These are phyloP conservation scores for Micractinium conductrix DNA, from an alignment of 139 green algal genomes.

Conservation along the genomic window DNA sequence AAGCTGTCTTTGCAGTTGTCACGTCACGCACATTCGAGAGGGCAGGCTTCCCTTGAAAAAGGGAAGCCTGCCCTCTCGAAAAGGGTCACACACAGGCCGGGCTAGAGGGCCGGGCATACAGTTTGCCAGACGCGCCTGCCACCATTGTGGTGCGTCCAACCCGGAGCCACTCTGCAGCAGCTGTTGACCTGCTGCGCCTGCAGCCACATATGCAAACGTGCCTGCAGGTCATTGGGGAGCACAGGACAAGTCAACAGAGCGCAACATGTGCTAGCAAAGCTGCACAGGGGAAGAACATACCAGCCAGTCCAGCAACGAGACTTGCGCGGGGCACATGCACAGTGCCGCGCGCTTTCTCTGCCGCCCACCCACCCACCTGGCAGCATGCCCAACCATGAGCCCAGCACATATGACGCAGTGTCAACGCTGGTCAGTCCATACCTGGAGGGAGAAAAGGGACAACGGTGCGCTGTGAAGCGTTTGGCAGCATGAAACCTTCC, in stretches of 20 bases:
- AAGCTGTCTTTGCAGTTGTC: not conserved
- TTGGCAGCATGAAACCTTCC: not conserved
- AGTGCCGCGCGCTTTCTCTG: too few species aligned
- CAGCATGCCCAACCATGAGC: conserved; percentile 91
- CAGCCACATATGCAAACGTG: conserved; percentile 88
- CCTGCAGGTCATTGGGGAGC: conserved; percentile 40
- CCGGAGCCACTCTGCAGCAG: conserved; percentile 22
- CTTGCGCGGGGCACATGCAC: not conserved
- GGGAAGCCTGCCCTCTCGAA: too few species aligned
- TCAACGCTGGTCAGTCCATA: conserved; percentile 93
- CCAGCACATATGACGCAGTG: conserved; percentile 81
- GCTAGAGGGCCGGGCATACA: too few species aligned
- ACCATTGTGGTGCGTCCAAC: not conserved
- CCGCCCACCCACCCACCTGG: conserved; percentile 58
- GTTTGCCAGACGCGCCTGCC: not conserved
- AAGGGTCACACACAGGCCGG: too few species aligned
- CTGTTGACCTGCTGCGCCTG: conserved; percentile 50
- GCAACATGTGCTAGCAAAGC: not conserved
- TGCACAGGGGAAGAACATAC: not conserved
- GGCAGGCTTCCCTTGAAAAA: too few species aligned
- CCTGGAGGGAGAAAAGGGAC: not conserved
- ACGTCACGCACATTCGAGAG: too few species aligned
- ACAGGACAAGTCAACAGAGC: not conserved
- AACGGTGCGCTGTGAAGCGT: not conserved
- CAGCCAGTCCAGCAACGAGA: not conserved